Evolutionary conservation across 2,329 filamentous ascomycete genomes (phyloP), one percentile per base, ranked within the genome.

Genomic region (Claviceps sp.): DNA sequence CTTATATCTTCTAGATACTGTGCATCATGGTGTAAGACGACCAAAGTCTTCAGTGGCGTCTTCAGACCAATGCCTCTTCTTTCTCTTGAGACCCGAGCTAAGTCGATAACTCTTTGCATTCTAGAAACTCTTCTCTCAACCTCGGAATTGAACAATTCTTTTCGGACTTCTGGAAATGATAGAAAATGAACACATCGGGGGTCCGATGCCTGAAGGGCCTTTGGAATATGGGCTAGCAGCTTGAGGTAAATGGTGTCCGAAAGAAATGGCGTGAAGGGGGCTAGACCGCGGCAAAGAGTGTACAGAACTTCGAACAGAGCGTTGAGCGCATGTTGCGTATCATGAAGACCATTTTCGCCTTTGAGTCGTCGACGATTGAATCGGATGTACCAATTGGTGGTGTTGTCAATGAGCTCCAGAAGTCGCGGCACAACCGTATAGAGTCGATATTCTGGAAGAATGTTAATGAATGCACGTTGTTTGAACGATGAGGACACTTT

Each of bases 321-420:
- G 70, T 97, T 95, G 51, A 98, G 75, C 0, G 91, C 93, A 62
- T 95, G 88, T 49, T 85, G 74, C 11, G 93, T 96, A 65, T 97
- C 93, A 14, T 90, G 79, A 24, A 88, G 69, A 18, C 89, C 89
- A 57, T 88, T 82, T 64, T 94, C 89, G 44, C 90, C 90, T 80
- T 95, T 96, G 58, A 95, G 75, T 51, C 90, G 82, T 67, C 87
- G 87, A 51, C 90, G 80, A 73, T 96, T 96, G 74, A 95, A 94
- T 55, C 89, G 81, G 66, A 96, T 96, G 70, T 96, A 96, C 90
- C 90, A 96, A 70, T 97, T 97, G n/a, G 90, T 96, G 4, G 87
- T 89, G 69, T 94, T 89, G 62, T 96, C 91, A 58, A 96, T 94
- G 62, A 95, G 78, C 53, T 78, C 78, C 18, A 95, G 77, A 54